Base-by-base conservation (phyloP, 2,329 filamentous ascomycete species). In the Trichoderma polysporum region DNA sequence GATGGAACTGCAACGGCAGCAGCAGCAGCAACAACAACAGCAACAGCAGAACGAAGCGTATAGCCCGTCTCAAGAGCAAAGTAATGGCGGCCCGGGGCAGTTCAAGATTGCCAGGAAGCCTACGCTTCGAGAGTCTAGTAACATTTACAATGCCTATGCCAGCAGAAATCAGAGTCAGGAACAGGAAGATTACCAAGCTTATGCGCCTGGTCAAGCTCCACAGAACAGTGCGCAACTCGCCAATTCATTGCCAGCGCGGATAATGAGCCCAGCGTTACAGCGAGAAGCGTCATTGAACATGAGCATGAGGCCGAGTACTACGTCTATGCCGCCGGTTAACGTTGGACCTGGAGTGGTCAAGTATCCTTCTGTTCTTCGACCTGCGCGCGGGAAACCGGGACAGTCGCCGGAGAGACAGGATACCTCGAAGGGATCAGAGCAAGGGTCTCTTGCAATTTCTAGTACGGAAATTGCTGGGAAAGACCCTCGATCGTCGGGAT, bases 221-320 rank as follows among this genome's bases (percentile, higher is more conserved):
- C 45, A 61, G 13, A 59, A 68, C 5, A 56, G 60, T 2, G 19
- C 22, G 3, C 50, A 33, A 37, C 27, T 25, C 17, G 29, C 33
- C 2, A 39, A 54, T 2, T 73, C 72, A 0, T 59, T 76, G 17
- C 71, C 73, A 67, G 68, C 71, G 50, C 72, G 71, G 22, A 31
- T 56, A 37, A 37, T 35, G 49, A 56, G 33, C 65, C 61, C 37
- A 9, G 37, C 47, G 25, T 8, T 57, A 9, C 57, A 62, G 50
- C 58, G 59, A 45, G 66, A 67, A 37, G 58, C 52, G 17, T 66
- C 62, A 9, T 47, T 58, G 9, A 56, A 39, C 10, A 19, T 64
- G 61, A 64, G 61, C 27, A 64, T 64, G 61, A 54, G 50, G 25
- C 50, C 50, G 49, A 45, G 35, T 9, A 17, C 47, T 27, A 47